Base-by-base conservation (phyloP, 1,284 basidiomycete genomes). In the Ustilago esculenta region DNA sequence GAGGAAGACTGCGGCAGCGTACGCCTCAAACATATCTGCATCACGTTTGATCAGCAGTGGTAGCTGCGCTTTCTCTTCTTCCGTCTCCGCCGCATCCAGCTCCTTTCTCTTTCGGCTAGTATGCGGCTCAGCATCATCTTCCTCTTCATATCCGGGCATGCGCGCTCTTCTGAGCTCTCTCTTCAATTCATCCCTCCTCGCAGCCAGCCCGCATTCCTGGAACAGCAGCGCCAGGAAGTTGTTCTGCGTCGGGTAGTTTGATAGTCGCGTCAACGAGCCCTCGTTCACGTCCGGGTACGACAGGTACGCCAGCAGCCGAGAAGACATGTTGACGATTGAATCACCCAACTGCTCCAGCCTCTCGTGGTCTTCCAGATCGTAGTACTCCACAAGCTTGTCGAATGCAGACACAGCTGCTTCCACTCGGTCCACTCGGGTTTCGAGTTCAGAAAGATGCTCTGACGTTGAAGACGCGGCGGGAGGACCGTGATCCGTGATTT, bases 11-110 rank as follows among this genome's bases (percentile, higher is more conserved):
- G 69, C 69, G 0, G 69, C 63, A 9, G 57, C 59, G 25, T 72
- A 72, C 21, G 69, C 69, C 43, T 72, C 69, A 30, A 72, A 72
- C 64, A 72, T 66, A 33, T 72, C 69, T 1, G 69, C 69, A 39
- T 72, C 55, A 10, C 58, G 47, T 36, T 72, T 72, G 55, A 72
- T 58, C 8, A 63, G 41, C 14, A 47, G 40, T 15, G 66, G 60
- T 18, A 65, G 41, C 17, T 33, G 44, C 0, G 40, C 65, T 30
- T 42, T 57, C 21, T 60, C 64, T 30, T 50, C 63, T 1, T 55
- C 63, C 5, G 32, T 45, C 32, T 57, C 37, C 8, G 14, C 12
- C 8, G 41, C 8, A 4, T 42, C 23, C 11, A 15, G 7, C n/a
- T 10, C 21, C 45, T 27, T 27, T 35, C 23, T 33, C n/a, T 44